These are phyloP conservation scores for Geotrichum histeridarum DNA, from an alignment of 1,139 yeast genomes.

Conservation along the genomic window DNA sequence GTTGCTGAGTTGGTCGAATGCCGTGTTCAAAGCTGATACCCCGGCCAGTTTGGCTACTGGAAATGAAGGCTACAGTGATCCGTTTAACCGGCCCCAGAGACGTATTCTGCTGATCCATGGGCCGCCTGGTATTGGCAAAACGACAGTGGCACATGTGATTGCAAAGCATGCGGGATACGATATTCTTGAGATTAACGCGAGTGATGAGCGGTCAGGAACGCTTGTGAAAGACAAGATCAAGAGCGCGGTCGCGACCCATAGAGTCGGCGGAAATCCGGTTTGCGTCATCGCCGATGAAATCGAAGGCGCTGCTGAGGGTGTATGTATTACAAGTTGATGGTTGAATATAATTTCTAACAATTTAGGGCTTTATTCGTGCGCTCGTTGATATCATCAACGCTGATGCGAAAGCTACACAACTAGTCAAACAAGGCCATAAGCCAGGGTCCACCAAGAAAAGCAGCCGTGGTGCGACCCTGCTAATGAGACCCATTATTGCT, in stretches of 20 bases:
- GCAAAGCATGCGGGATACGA: slow-evolving; percentile 80
- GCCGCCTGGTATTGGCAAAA: slow-evolving; percentile 95
- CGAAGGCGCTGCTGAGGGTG: slow-evolving; percentile 75
- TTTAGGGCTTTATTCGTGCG: slow-evolving; percentile 62
- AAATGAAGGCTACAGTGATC: slow-evolving; percentile 40
- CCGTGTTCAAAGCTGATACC: slow-evolving; percentile 44
- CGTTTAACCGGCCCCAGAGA: slow-evolving; percentile 62
- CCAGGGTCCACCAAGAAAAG: slow-evolving; percentile 5
- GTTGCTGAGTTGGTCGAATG: slow-evolving; percentile 75
- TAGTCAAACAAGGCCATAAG: not conserved
- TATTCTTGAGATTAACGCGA: slow-evolving; percentile 81
- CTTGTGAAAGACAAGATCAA: slow-evolving; percentile 56
- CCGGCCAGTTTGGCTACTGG: slow-evolving; percentile 19
- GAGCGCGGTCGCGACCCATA: slow-evolving; percentile 64
- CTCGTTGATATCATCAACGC: slow-evolving; percentile 55
- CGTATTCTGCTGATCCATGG: slow-evolving; percentile 76
- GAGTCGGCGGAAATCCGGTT: slow-evolving; percentile 56
- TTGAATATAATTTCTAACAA: not conserved
- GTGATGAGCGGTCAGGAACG: slow-evolving; percentile 69
- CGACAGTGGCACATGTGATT: slow-evolving; percentile 79
- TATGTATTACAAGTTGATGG: not conserved
- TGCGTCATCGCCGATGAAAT: slow-evolving; percentile 85
- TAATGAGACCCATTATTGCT: slow-evolving; percentile 83
- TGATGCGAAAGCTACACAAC: slow-evolving; percentile 46
- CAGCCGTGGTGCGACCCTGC: slow-evolving; percentile 38